Conservation (phyloP, 1,284 basidiomycete species). For the Ganoderma lingzhi region DNA sequence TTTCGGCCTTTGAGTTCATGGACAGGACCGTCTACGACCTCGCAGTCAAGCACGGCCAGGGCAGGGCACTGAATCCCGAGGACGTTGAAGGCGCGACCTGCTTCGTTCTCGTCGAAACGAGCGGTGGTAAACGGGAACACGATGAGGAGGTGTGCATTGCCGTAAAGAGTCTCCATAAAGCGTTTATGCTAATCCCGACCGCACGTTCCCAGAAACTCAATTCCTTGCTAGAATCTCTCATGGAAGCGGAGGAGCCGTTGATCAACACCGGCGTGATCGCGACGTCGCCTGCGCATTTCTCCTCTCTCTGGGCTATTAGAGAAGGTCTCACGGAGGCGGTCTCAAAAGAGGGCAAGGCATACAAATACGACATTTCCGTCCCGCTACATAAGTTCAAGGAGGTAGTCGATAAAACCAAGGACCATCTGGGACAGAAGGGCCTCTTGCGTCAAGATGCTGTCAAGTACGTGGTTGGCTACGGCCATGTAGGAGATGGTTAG, state of each 20-base stretch:
- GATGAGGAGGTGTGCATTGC: constrained; percentile 83
- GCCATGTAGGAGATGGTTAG: constrained; percentile 96
- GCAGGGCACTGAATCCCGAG: constrained; percentile 69
- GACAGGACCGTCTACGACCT: constrained; percentile 91
- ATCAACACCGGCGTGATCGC: constrained; percentile 94
- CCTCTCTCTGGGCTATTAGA: constrained; percentile 92
- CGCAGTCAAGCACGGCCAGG: constrained; percentile 80
- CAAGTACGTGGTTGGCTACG: constrained; percentile 90
- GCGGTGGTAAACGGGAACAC: constrained; percentile 92
- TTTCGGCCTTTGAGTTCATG: constrained; percentile 98
- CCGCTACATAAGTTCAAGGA: constrained; percentile 91
- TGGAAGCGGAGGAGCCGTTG: constrained; percentile 78
- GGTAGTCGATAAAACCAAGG: constrained; percentile 85
- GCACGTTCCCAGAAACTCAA: constrained; percentile 81
- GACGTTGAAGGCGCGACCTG: constrained; percentile 83
- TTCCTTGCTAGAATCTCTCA: constrained; percentile 80
- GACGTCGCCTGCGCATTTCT: constrained; percentile 91
- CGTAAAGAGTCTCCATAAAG: not conserved
- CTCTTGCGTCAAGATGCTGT: constrained; percentile 78
- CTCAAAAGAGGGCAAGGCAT: constrained; percentile 94
- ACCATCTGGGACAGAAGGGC: constrained; percentile 78
- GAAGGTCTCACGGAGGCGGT: constrained; percentile 95
- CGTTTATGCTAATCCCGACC: not conserved
- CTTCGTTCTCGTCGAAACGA: constrained; percentile 96
- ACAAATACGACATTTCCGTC: constrained; percentile 98